Conservation (phyloP, 2,329 filamentous ascomycete species). For the Polytolypa hystricis region DNA sequence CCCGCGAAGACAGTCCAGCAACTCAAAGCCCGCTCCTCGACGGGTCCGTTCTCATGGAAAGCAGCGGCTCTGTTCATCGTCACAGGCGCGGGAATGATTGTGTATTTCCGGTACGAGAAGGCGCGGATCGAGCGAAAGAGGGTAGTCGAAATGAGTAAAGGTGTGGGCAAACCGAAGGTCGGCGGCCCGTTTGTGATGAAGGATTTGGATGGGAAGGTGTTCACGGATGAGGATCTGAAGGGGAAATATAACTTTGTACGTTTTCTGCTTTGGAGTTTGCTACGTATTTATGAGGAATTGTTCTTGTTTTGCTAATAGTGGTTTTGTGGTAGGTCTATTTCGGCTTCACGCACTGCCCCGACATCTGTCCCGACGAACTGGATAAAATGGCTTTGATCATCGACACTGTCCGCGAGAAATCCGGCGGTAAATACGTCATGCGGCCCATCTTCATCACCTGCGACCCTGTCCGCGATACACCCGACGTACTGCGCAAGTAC, state of each 20-base stretch:
- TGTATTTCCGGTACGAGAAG: conserved; percentile 93
- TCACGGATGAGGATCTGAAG: conserved; percentile 70
- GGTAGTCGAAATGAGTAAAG: conserved; percentile 84
- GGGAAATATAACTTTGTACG: conserved; percentile 59
- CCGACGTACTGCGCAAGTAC: conserved; percentile 73
- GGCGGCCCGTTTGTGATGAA: conserved; percentile 74
- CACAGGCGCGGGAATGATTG: conserved; percentile 64
- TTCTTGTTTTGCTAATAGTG: too few relatives aligned
- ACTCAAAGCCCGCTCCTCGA: conserved; percentile 28
- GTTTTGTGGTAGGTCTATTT: conserved; percentile 65
- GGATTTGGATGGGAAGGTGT: conserved; percentile 68
- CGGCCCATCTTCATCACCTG: conserved; percentile 81
- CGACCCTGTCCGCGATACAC: conserved; percentile 83
- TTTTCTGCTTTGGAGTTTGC: too few relatives aligned
- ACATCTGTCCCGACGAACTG: conserved; percentile 97
- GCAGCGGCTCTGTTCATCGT: conserved; percentile 74
- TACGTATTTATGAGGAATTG: too few relatives aligned
- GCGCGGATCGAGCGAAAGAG: conserved; percentile 78
- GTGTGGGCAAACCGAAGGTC: conserved; percentile 84
- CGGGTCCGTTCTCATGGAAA: conserved; percentile 77
- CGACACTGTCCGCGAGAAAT: conserved; percentile 47
- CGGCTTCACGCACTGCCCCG: conserved; percentile 94
- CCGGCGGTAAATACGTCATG: conserved; percentile 37
- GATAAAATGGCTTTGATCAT: conserved; percentile 99
- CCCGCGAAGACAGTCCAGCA: conserved; percentile 30